Base-by-base conservation (phyloP, 2,329 filamentous ascomycete genomes). In the Ceratocystis alfenasii region DNA sequence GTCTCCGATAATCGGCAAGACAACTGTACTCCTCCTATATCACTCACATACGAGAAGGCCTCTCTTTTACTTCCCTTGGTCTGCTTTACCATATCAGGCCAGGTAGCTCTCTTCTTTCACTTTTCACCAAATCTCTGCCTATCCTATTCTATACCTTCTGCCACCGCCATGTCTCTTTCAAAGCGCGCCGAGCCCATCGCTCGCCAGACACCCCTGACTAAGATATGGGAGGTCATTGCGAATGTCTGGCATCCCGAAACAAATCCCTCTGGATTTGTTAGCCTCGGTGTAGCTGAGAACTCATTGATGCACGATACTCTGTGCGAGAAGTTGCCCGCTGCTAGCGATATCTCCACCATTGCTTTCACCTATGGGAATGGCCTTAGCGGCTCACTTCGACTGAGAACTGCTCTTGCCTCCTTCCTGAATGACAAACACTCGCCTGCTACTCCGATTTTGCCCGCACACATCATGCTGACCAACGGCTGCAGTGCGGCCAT, bases 241-340 rank as follows among this genome's bases (percentile, higher is more conserved):
- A 74, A 82, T 68, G 71, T 76, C 5, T 83, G 76, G 74, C 69
- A 79, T 64, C 74, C 76, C 0, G 61, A 70, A 2, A 69, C 71
- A 2, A 79, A 79, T 63, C 76, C 77, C 0, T 69, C 72, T 15
- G 80, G 80, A 30, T 80, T 77, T 67, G 72, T 81, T 41, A 81
- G 77, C 66, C 74, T 83, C 0, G 80, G 80, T 0, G 74, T 82
- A 1, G 80, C 81, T 5, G 81, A 83, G 70, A 82, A 83, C 69
- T 71, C 72, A 0, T 75, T 83, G 53, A 81, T 82, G 79, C 80
- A 82, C 65, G 70, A 75, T 20, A 70, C 74, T 2, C 74, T 82
- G 2, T 71, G 75, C 1, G 69, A 76, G 22, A 78, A 78, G 66
- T 73, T 78, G 36, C 76, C 79, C 69, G 69, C 70, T 1, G 75